phyloP scores from a whole-genome alignment of 2,329 filamentous ascomycete species.

The Cytospora paraplurivora region DNA sequence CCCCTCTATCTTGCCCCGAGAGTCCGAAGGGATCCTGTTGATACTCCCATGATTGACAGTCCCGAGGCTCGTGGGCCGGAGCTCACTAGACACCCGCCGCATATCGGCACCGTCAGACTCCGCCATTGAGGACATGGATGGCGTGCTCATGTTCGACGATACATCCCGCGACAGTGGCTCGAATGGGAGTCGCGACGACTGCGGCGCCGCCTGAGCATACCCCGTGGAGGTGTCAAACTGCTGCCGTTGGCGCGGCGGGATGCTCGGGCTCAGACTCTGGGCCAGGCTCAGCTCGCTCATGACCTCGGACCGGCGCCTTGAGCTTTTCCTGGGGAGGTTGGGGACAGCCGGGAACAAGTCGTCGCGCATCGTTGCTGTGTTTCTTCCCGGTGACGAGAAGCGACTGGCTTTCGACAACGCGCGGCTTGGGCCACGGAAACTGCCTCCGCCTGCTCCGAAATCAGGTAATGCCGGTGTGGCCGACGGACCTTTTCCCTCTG shows the following conservation, averaged over 20 bases:
- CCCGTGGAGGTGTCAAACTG: constrained; percentile 23
- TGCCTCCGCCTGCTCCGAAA: constrained; percentile 56
- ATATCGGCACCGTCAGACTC: constrained; percentile 46
- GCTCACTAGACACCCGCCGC: constrained; percentile 37
- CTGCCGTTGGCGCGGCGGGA: constrained; percentile 34
- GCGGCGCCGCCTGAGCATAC: constrained; percentile 35
- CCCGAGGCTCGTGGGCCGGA: constrained; percentile 57
- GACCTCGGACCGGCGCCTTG: constrained; percentile 58
- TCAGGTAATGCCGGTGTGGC: constrained; percentile 60
- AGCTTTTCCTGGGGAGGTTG: constrained; percentile 72
- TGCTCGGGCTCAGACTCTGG: constrained; percentile 34
- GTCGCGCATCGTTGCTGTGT: constrained; percentile 28
- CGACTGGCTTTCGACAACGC: constrained; percentile 59
- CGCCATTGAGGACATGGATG: constrained; percentile 53
- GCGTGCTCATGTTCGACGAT: constrained; percentile 52
- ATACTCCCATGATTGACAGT: constrained; percentile 61
- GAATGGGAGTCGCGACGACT: constrained; percentile 55
- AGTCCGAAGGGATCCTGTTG: constrained; percentile 54
- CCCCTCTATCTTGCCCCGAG: constrained; percentile 50
- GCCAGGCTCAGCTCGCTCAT: constrained; percentile 35
- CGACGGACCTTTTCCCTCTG: constrained; percentile 45
- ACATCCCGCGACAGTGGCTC: constrained; percentile 47
- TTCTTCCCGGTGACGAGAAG: constrained; percentile 39
- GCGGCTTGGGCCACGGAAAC: constrained; percentile 65
- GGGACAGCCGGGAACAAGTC: constrained; percentile 45